Evolutionary conservation across 768 basidiomycete genomes (phyloP).

Genomic region (Macrolepiota albuminosa): DNA sequence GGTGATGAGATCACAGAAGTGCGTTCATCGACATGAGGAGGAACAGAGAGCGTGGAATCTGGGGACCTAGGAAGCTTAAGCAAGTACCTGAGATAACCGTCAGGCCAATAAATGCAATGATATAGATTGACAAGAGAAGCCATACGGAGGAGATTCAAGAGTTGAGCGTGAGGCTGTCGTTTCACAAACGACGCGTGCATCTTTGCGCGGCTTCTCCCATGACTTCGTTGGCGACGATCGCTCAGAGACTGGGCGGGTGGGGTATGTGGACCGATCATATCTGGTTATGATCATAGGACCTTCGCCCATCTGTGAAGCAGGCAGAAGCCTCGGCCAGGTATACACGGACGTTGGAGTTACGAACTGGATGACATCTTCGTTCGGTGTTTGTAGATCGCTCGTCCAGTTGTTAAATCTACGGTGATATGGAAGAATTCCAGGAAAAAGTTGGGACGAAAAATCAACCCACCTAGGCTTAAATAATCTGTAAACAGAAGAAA

Average conservation of each 20-base stretch:
- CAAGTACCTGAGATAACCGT: background rate
- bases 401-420: background rate
- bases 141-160: background rate
- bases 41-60: background rate
- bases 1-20: background rate
- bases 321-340: constrained; percentile 42
- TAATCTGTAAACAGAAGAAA: background rate
- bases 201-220: background rate
- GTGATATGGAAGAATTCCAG: background rate
- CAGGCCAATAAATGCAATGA: background rate
- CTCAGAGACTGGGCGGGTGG: background rate
- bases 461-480: background rate
- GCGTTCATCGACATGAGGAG: background rate
- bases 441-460: background rate
- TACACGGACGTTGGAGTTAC: constrained; percentile 40
- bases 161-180: background rate
- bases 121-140: background rate
- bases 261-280: background rate
- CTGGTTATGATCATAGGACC: constrained; percentile 34
- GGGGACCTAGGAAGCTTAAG: background rate
- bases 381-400: background rate
- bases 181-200: background rate
- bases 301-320: constrained; percentile 37
- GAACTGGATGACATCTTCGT: constrained; percentile 15
- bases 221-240: background rate